Evolutionary conservation across 257 asterid species (phyloP).

Genomic region (Hygrophila difformis): DNA sequence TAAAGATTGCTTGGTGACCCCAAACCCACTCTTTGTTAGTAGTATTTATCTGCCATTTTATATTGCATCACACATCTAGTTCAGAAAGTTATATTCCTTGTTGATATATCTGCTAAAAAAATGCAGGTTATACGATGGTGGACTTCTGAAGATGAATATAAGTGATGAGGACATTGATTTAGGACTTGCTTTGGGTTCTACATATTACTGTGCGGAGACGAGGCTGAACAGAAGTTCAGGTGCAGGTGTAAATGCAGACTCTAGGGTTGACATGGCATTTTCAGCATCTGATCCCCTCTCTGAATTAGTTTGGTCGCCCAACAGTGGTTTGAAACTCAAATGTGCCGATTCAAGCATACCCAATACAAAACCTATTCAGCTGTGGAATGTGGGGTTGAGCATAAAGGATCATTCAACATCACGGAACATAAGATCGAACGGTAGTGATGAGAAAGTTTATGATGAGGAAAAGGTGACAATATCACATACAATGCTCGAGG

Average conservation of each 20-base stretch:
- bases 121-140: slow-evolving; percentile 18
- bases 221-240: slow-evolving; percentile 30
- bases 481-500: slow-evolving; percentile 10
- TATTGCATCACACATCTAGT: no score
- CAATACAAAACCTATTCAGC: slow-evolving; percentile 26
- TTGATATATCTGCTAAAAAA: slow-evolving; percentile 3
- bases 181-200: slow-evolving; percentile 39
- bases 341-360: slow-evolving; percentile 28
- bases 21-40: no score
- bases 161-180: slow-evolving; percentile 31
- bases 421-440: slow-evolving; percentile 20
- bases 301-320: slow-evolving; percentile 74
- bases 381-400: slow-evolving; percentile 32
- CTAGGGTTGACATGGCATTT: slow-evolving; percentile 33
- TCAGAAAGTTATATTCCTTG: not conserved
- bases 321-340: slow-evolving; percentile 49
- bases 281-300: slow-evolving; percentile 55
- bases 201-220: slow-evolving; percentile 18
- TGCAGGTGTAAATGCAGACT: slow-evolving; percentile 88
- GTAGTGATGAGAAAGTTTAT: slow-evolving; percentile 17
- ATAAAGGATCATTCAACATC: slow-evolving; percentile 20
- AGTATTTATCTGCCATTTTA: no score
- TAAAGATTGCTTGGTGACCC: no score
- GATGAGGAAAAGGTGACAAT: slow-evolving; percentile 19
- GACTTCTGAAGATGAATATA: slow-evolving; percentile 22